Evolutionary conservation across 257 asterid species (phyloP).

Genomic region (Nemophila menziesii): DNA sequence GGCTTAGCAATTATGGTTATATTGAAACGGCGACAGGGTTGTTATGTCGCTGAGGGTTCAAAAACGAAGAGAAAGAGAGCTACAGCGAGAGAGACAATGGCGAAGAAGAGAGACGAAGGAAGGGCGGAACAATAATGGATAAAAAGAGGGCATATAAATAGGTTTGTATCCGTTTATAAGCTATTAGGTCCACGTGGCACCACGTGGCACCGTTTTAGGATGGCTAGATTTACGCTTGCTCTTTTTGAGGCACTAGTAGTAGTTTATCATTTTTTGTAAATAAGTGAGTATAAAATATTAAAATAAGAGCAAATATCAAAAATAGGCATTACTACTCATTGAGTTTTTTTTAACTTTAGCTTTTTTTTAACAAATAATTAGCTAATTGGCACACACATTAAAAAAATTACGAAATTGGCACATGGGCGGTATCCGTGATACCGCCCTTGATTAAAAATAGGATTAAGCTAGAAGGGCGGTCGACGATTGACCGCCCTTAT

Average conservation of each 20-base stretch:
- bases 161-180: neutral
- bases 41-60: neutral
- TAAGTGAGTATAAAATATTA: too few relatives aligned
- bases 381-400: too few relatives aligned
- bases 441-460: too few relatives aligned
- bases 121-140: neutral
- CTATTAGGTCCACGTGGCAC: slow-evolving; percentile 2
- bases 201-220: neutral
- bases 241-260: neutral
- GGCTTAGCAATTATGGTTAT: neutral
- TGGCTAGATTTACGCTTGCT: neutral
- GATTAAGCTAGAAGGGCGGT: too few relatives aligned
- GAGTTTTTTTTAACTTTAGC: too few relatives aligned
- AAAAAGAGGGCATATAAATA: slow-evolving; percentile 2
- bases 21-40: neutral
- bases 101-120: neutral
- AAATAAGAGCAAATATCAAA: too few relatives aligned
- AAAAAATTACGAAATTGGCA: too few relatives aligned
- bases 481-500: too few relatives aligned
- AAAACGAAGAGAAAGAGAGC: neutral
- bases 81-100: neutral
- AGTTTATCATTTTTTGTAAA: too few relatives aligned
- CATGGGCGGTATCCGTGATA: too few relatives aligned
- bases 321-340: too few relatives aligned
- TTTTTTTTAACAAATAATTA: too few relatives aligned